A percentile compares a stretch with the other conserved stretches of the same genome.
These are phyloP conservation scores for Cyclotella choctawhatcheeana DNA, from an alignment of 108 stramenopile genomes.

Conservation along the genomic window DNA sequence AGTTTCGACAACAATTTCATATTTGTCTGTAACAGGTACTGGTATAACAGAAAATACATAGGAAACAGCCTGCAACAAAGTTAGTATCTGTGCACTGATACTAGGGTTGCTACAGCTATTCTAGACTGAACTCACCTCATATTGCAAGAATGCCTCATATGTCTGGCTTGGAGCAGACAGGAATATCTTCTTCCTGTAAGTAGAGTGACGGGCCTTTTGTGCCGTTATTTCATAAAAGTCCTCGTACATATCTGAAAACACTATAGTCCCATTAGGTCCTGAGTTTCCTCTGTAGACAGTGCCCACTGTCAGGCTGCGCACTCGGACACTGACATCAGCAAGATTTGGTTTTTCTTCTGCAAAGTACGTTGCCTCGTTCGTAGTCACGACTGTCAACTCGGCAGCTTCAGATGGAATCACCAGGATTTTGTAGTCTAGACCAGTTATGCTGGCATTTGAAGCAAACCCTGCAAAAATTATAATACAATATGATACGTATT, in stretches of 20 bases:
- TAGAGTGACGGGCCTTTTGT: slow-evolving; percentile 19
- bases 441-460: slow-evolving; percentile 21
- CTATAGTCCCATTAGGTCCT: slow-evolving; percentile 29
- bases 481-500: neutral
- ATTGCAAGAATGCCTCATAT: slow-evolving; percentile 25
- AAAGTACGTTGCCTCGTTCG: slow-evolving; percentile 41
- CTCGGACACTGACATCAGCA: slow-evolving; percentile 25
- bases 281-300: slow-evolving; percentile 12
- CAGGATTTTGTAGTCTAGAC: slow-evolving; percentile 9
- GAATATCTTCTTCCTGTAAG: slow-evolving; percentile 28
- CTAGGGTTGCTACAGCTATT: too few relatives aligned
- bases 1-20: slow-evolving; percentile 42
- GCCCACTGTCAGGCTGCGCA: slow-evolving; percentile 25
- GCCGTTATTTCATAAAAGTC: slow-evolving; percentile 42
- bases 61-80: slow-evolving; percentile 35
- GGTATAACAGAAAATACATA: slow-evolving; percentile 32
- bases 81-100: too few relatives aligned
- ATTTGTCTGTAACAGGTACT: slow-evolving; percentile 27
- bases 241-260: slow-evolving; percentile 17
- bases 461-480: slow-evolving; percentile 9
- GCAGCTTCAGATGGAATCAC: slow-evolving; percentile 20
- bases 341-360: slow-evolving; percentile 40
- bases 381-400: slow-evolving; percentile 23
- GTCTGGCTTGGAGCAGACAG: slow-evolving; percentile 20
- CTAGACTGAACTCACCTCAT: too few relatives aligned